Base-by-base conservation (phyloP, 2,329 filamentous ascomycete genomes). In the Botrytis tulipae region DNA sequence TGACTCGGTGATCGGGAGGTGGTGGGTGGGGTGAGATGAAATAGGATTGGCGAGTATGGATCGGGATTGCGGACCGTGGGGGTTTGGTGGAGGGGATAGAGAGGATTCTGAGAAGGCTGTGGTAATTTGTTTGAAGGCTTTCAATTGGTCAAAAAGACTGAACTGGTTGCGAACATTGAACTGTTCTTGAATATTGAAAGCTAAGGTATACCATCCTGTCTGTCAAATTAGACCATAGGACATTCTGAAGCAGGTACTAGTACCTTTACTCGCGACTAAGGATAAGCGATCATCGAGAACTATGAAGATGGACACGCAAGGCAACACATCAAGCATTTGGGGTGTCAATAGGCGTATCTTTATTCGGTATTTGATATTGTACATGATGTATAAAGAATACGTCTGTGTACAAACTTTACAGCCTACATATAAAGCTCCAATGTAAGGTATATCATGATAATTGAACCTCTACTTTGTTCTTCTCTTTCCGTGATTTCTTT, bases 401-500 rank as follows among this genome's bases (percentile, higher is more conserved):
- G 60, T 46, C 40, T 44, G 14, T 29, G 32, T 72, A 57, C n/a
- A 44, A 57, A n/a, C 14, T 22, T 54, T 37, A 22, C 40, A 44
- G 16, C 37, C 37, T n/a, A 42, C 46, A 67, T 72, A 37, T 37
- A 72, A 29, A 67, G 29, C n/a, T 35, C 44, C 54, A 67, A 66
- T 40, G 18, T 25, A 54, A 72, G 29, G 46, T 29, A 59, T 62
- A n/a, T 54, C 46, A 67, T 44, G 16, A 20, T 44, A 40, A 44
- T 37, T 29, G 40, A n/a, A n/a, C 29, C 37, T 68, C 77, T 84
- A 88, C 86, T 92, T 92, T 81, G 87, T 85, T 83, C 91, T 90
- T 80, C 95, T 90, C 87, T 95, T 97, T 83, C 95, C 95, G 84
- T 97, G 92, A 85, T 98, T 98, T 80, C 96, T 91, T 73, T 89